Conservation (phyloP, 768 basidiomycete species). For the Butyriboletus loyo region DNA sequence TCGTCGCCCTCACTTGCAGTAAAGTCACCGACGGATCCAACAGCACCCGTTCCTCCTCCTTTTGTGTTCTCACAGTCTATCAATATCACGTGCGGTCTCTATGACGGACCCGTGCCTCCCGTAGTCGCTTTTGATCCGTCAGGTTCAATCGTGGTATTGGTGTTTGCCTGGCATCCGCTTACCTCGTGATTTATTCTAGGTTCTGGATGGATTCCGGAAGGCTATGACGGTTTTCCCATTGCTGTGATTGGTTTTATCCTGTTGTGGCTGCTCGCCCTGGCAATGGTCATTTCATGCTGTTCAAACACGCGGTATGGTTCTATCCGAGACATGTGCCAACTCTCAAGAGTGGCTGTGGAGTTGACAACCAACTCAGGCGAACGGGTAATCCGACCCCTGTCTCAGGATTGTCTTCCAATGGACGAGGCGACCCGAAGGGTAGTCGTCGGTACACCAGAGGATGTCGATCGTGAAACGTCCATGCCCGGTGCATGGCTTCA, state of each 20-base stretch:
- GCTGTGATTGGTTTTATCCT: background rate
- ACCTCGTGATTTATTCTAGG: background rate
- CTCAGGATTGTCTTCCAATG: background rate
- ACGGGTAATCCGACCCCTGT: background rate
- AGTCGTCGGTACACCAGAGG: background rate
- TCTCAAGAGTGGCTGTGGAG: background rate
- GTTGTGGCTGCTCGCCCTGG: slow-evolving; percentile 4
- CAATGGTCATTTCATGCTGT: background rate
- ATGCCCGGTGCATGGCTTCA: slow-evolving; percentile 8
- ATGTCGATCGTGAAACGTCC: background rate
- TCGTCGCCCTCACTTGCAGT: background rate
- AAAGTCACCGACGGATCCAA: background rate
- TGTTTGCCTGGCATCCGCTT: background rate
- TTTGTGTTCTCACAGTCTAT: background rate
- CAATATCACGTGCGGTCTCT: background rate
- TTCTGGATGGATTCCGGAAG: background rate
- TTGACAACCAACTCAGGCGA: background rate
- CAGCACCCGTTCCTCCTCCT: background rate
- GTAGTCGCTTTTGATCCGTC: background rate
- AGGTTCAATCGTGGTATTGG: background rate
- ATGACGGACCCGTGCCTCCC: background rate
- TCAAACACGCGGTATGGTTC: background rate
- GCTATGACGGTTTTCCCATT: background rate
- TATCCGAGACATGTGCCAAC: background rate
- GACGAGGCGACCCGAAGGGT: background rate